Evolutionary conservation across 129 eudicot genomes (phyloP).

Genomic region (carrot (Daucus carota)): DNA sequence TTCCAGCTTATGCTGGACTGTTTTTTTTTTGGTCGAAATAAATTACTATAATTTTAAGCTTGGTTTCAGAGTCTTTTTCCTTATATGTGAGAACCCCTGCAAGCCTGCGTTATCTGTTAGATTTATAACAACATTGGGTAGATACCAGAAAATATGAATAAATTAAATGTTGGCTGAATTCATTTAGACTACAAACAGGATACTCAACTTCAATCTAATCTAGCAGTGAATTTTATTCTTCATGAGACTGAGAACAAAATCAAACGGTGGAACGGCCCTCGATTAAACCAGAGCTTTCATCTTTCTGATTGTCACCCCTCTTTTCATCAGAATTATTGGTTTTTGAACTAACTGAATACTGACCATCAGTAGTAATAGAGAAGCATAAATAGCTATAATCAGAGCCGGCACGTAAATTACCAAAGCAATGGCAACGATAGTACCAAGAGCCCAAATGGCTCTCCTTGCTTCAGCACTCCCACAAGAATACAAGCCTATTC

Average conservation of each 20-base stretch:
- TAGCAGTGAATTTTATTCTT: not conserved
- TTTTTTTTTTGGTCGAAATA: too few species aligned
- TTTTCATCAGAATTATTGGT: too few species aligned
- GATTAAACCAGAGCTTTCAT: too few species aligned
- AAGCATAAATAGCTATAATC: not conserved
- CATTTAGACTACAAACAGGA: not conserved
- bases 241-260: not conserved
- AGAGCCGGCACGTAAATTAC: not conserved
- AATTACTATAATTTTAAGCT: too few species aligned
- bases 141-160: too few species aligned
- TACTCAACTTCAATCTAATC: not conserved
- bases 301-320: not conserved
- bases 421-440: not conserved
- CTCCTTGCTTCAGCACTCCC: conserved; percentile 4
- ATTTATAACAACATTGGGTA: too few species aligned
- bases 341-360: too few species aligned
- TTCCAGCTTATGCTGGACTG: too few species aligned
- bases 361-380: conserved; percentile 4
- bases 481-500: not conserved
- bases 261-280: not conserved
- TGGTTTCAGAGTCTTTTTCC: too few species aligned
- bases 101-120: too few species aligned
- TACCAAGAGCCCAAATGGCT: conserved; percentile 3
- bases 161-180: too few species aligned
- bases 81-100: too few species aligned